A percentile compares a stretch with the other conserved stretches of the same genome.
Conservation (phyloP, 768 basidiomycete species). For the Gymnopilus junonius region DNA sequence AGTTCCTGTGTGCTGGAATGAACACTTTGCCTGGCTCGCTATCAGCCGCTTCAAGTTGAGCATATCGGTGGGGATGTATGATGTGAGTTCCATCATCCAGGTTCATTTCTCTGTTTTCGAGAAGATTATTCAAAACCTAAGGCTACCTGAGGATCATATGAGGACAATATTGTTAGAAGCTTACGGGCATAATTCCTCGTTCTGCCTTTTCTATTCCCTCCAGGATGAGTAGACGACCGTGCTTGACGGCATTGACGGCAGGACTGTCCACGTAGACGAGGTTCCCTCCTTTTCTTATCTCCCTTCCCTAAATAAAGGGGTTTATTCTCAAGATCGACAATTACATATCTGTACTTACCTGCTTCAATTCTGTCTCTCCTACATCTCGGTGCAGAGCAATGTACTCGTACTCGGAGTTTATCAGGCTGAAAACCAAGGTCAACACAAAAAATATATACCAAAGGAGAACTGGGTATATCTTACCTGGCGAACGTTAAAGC, state of each 20-base stretch:
- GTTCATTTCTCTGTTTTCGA: constrained; percentile 79
- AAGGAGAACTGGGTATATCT: not conserved
- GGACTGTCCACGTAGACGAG: constrained; percentile 72
- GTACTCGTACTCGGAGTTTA: constrained; percentile 73
- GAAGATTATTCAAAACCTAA: constrained; percentile 64
- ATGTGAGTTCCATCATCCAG: constrained; percentile 74
- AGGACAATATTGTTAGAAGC: constrained; percentile 20
- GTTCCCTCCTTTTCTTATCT: constrained; percentile 63
- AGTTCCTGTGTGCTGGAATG: constrained; percentile 69
- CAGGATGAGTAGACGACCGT: constrained; percentile 65
- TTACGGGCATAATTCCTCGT: constrained; percentile 72
- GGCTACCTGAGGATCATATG: constrained; percentile 8
- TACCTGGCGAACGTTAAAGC: constrained; percentile 69
- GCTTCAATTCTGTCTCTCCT: constrained; percentile 75
- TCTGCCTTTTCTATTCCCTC: constrained; percentile 78
- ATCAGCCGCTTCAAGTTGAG: constrained; percentile 46
- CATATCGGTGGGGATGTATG: constrained; percentile 63
- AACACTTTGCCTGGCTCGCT: constrained; percentile 47
- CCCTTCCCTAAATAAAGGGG: constrained; percentile 52
- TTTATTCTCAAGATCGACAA: too few relatives aligned
- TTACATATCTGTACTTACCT: constrained; percentile 35
- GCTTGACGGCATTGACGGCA: constrained; percentile 67
- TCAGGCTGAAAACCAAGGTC: constrained; percentile 40
- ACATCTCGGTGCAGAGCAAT: constrained; percentile 70
- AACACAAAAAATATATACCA: not conserved